Percentiles rank a stretch among this genome's conserved stretches.
phyloP scores from a whole-genome alignment of 768 basidiomycete species.

The Clitopilus hobsonii region DNA sequence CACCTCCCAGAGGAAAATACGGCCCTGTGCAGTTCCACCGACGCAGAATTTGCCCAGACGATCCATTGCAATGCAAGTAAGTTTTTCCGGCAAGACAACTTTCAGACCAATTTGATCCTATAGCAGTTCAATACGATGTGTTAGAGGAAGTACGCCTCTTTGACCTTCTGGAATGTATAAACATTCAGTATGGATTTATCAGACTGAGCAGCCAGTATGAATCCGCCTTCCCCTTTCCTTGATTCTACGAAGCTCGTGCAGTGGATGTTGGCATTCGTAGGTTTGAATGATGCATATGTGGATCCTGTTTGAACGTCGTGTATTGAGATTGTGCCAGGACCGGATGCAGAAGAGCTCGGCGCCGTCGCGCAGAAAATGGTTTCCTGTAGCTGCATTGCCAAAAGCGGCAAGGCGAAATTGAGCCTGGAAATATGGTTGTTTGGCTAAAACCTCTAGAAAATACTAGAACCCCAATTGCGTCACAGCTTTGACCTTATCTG shows the following conservation, averaged over 20 bases:
- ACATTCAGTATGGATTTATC: conserved; percentile 88
- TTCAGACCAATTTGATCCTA: conserved; percentile 89
- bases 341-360: conserved; percentile 38
- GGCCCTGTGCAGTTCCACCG: conserved; percentile 83
- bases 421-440: conserved; percentile 17
- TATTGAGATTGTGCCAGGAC: conserved; percentile 62
- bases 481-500: neutral
- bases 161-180: conserved; percentile 91
- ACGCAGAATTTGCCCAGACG: conserved; percentile 72
- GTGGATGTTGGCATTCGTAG: conserved; percentile 60
- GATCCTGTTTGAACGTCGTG: conserved; percentile 82
- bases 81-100: conserved; percentile 85
- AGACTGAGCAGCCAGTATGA: conserved; percentile 79
- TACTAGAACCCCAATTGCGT: conserved; percentile 11
- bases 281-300: conserved; percentile 83
- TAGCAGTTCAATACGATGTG: conserved; percentile 6
- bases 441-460: conserved; percentile 23
- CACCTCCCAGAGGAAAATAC: conserved; percentile 96
- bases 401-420: conserved; percentile 2
- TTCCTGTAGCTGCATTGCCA: conserved; percentile 62
- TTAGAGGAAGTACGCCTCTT: conserved; percentile 7
- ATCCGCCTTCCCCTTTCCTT: conserved; percentile 69
- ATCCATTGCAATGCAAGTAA: conserved; percentile 77
- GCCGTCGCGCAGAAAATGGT: conserved; percentile 60
- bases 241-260: conserved; percentile 71